A percentile compares a stretch with the other conserved stretches of the same genome.
Evolutionary conservation across 2,329 filamentous ascomycete genomes (phyloP).

Genomic region (Scopulariopsis brevicaulis): DNA sequence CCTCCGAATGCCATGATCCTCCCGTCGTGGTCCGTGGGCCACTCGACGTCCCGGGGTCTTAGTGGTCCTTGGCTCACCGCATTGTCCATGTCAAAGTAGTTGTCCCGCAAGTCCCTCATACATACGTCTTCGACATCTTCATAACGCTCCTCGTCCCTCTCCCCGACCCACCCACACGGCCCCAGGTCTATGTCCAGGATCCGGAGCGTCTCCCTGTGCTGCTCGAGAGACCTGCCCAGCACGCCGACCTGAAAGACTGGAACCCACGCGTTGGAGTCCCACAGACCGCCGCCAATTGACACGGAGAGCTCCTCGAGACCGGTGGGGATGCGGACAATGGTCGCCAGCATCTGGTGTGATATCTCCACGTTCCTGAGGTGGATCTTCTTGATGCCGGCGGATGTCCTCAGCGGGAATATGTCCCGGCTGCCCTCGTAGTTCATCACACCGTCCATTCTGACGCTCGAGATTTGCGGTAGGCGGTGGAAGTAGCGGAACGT

Average conservation of each 20-base stretch:
- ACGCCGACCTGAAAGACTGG: conserved; percentile 1
- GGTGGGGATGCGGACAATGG: conserved; percentile 6
- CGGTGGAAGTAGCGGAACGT: conserved; percentile 7
- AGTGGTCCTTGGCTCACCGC: conserved; percentile 1
- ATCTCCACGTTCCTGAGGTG: conserved; percentile 6
- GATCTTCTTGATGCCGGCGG: conserved; percentile 5
- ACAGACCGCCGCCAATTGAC: conserved; percentile 1
- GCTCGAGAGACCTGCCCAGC: conserved; percentile 4
- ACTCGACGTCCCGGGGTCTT: background rate
- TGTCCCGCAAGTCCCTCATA: background rate
- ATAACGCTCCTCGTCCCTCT: background rate
- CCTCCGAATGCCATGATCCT: conserved; percentile 6
- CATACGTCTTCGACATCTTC: background rate
- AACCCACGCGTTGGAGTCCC: background rate
- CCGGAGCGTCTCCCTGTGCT: conserved; percentile 5
- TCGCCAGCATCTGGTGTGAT: conserved; percentile 1
- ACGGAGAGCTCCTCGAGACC: conserved; percentile 5
- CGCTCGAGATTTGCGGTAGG: conserved; percentile 2
- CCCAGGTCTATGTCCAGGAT: conserved; percentile 6
- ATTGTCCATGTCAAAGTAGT: background rate
- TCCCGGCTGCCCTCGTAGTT: conserved; percentile 3
- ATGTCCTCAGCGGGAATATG: conserved; percentile 4
- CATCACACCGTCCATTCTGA: conserved; percentile 6
- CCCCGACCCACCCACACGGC: background rate
- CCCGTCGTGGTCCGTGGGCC: background rate